Conservation (phyloP, 495 filamentous ascomycete genomes). For the Neurospora sp. region DNA sequence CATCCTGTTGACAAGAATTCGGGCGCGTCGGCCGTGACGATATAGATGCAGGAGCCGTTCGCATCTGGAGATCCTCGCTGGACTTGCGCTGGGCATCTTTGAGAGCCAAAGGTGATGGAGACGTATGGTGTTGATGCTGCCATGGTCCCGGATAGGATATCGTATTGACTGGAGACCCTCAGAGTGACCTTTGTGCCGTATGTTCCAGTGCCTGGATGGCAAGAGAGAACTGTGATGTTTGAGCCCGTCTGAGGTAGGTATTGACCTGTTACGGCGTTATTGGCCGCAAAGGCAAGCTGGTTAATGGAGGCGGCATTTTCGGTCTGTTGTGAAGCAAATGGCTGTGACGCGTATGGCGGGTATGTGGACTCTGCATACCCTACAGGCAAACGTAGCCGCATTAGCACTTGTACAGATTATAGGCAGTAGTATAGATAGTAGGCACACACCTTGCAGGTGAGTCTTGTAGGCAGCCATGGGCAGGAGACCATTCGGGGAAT, state of each 20-base stretch:
- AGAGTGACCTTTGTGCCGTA: conserved; percentile 61
- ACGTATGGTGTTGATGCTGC: conserved; percentile 46
- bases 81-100: conserved; percentile 53
- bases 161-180: conserved; percentile 63
- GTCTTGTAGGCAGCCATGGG: conserved; percentile 37
- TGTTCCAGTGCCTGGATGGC: conserved; percentile 54
- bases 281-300: conserved; percentile 45
- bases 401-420: background rate
- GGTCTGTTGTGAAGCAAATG: conserved; percentile 28
- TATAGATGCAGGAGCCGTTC: conserved; percentile 53
- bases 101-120: conserved; percentile 65
- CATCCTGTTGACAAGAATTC: conserved; percentile 56
- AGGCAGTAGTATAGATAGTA: background rate
- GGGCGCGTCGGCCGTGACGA: conserved; percentile 64
- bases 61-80: conserved; percentile 50
- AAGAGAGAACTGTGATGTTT: conserved; percentile 53
- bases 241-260: conserved; percentile 27
- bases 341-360: conserved; percentile 32
- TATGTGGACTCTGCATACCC: conserved; percentile 43
- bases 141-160: conserved; percentile 40
- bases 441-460: conserved; percentile 39
- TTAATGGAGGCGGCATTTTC: conserved; percentile 40
- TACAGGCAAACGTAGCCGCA: conserved; percentile 15
- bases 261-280: conserved; percentile 38
- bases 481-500: conserved; percentile 42